phyloP scores from a whole-genome alignment of 768 basidiomycete species.

The Trametes sanguinea region DNA sequence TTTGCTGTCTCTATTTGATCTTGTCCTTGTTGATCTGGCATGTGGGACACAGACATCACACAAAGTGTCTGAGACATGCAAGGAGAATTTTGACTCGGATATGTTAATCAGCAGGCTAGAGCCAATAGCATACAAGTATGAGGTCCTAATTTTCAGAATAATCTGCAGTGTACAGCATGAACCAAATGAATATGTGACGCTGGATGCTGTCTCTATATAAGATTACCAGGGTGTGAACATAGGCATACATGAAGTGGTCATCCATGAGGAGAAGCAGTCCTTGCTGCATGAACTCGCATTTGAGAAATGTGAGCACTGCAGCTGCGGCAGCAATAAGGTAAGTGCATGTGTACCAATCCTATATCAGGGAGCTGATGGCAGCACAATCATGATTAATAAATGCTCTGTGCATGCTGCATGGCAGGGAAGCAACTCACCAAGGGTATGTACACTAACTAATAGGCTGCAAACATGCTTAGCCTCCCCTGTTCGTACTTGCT shows the following conservation, averaged over 20 bases:
- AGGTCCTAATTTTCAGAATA: constrained; percentile 42
- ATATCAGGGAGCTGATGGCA: no score
- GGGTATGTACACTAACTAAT: no score
- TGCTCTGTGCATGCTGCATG: no score
- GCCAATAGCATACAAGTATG: no score
- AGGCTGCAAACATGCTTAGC: no score
- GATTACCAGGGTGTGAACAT: constrained; percentile 27
- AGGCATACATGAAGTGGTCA: constrained; percentile 27
- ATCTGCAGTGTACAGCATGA: constrained; percentile 35
- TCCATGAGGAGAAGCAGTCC: constrained; percentile 28
- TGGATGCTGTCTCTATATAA: constrained; percentile 29
- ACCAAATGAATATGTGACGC: constrained; percentile 26
- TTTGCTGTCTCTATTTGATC: constrained; percentile 32
- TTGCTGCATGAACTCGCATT: constrained; percentile 35
- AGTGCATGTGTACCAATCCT: constrained; percentile 30
- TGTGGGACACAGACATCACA: constrained; percentile 41
- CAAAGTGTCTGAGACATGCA: constrained; percentile 41
- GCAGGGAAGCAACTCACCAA: no score
- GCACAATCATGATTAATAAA: no score
- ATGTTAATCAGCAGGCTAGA: neutral
- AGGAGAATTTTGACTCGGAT: constrained; percentile 40
- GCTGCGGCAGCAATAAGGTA: constrained; percentile 1
- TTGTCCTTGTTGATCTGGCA: constrained; percentile 36
- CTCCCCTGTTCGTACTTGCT: no score
- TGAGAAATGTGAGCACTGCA: constrained; percentile 36